phyloP scores from a whole-genome alignment of 208 protist genomes.

The Leptomonas seymouri region DNA sequence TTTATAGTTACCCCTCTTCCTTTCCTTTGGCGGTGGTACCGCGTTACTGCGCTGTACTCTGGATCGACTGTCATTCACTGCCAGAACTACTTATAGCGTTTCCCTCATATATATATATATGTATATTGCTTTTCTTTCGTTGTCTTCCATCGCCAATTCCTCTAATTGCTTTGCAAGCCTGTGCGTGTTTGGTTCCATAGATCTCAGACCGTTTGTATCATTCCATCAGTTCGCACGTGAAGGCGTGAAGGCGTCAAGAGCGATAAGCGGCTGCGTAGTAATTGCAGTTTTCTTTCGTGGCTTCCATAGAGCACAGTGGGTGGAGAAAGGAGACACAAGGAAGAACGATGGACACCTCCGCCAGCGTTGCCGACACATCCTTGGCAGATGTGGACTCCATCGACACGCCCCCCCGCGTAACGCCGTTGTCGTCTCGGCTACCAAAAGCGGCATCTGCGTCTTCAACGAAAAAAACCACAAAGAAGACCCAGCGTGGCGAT shows the following conservation, averaged over 20 bases:
- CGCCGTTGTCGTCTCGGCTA: constrained; percentile 2
- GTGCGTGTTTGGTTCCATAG: not conserved
- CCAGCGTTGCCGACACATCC: constrained; percentile 13
- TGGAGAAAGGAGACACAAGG: not conserved
- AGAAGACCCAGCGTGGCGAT: not conserved
- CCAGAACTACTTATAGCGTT: no score
- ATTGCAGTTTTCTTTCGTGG: no score
- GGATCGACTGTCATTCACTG: no score
- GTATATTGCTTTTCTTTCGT: no score
- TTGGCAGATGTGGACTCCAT: constrained; percentile 32
- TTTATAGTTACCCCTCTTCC: not conserved
- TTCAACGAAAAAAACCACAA: not conserved
- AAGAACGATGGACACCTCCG: constrained; percentile 9
- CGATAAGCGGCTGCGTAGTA: no score
- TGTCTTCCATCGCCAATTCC: no score
- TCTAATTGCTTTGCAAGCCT: no score
- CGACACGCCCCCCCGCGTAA: constrained; percentile 17
- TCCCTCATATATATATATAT: not conserved
- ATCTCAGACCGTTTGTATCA: not conserved
- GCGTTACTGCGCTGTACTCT: no score
- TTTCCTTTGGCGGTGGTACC: not conserved
- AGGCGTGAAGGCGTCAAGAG: no score
- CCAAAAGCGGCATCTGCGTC: not conserved
- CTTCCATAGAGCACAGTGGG: no score
- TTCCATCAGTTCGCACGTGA: no score